These are phyloP conservation scores for Talaromyces ruber DNA, from an alignment of 495 filamentous ascomycete genomes.

Conservation along the genomic window DNA sequence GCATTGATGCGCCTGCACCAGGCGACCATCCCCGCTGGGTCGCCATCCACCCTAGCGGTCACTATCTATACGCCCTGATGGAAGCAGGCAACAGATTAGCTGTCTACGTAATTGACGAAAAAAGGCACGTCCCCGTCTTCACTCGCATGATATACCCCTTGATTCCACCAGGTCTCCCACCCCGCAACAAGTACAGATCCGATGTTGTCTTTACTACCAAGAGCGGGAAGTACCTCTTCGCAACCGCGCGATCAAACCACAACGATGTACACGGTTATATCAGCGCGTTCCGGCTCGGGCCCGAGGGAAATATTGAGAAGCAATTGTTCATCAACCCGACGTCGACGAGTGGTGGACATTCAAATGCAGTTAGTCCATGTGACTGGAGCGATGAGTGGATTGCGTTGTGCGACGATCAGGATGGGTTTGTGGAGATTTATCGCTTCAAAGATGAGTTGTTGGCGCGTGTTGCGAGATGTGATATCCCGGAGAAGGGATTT, in stretches of 20 bases:
- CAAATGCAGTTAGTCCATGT: conserved; percentile 72
- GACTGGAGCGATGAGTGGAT: conserved; percentile 79
- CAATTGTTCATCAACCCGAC: conserved; percentile 76
- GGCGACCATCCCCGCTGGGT: conserved; percentile 80
- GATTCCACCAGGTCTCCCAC: conserved; percentile 55
- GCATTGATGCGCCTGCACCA: conserved; percentile 57
- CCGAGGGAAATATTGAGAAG: conserved; percentile 59
- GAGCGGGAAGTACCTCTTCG: conserved; percentile 65
- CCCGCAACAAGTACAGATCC: conserved; percentile 56
- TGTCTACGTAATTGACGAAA: conserved; percentile 70
- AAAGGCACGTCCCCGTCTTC: conserved; percentile 71
- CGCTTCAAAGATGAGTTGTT: conserved; percentile 72
- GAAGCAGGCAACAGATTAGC: conserved; percentile 73
- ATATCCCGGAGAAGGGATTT: conserved; percentile 73
- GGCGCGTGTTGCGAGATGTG: conserved; percentile 61
- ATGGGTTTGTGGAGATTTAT: conserved; percentile 80
- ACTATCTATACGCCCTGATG: conserved; percentile 78
- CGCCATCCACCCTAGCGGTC: conserved; percentile 64
- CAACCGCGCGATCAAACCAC: conserved; percentile 68
- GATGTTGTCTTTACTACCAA: conserved; percentile 65
- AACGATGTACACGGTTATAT: conserved; percentile 73
- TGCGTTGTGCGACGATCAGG: conserved; percentile 75
- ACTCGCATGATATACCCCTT: conserved; percentile 68
- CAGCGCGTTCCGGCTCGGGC: conserved; percentile 64
- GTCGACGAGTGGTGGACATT: conserved; percentile 76